Conservation (phyloP, 2,329 filamentous ascomycete species). For the Pseudopyricularia cyperi region DNA sequence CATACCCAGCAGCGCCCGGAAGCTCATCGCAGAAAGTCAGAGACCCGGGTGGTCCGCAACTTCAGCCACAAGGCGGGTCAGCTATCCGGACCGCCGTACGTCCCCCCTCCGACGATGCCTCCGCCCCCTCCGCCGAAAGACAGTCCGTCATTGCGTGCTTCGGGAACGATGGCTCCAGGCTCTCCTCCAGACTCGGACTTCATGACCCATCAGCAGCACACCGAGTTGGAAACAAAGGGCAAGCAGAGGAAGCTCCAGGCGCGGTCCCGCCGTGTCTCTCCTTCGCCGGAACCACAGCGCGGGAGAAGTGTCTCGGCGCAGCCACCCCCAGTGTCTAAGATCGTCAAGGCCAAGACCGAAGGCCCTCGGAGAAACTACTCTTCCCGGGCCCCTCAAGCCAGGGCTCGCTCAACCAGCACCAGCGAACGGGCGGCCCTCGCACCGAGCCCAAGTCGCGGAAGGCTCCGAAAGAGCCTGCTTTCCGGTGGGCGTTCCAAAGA, state of each 20-base stretch:
- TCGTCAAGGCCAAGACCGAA: background rate
- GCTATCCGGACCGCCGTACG: background rate
- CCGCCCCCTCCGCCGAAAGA: background rate
- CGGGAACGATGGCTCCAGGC: background rate
- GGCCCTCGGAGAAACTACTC: background rate
- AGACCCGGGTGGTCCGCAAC: background rate
- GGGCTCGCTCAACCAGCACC: background rate
- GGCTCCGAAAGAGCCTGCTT: slow-evolving; percentile 40
- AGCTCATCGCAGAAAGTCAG: background rate
- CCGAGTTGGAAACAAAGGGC: background rate
- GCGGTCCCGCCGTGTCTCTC: slow-evolving; percentile 14
- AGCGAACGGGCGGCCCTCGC: slow-evolving; percentile 14
- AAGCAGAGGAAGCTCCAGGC: slow-evolving; percentile 6
- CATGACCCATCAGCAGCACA: background rate
- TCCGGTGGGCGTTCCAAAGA: slow-evolving; percentile 37
- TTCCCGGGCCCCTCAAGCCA: background rate
- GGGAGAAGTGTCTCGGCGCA: slow-evolving; percentile 35
- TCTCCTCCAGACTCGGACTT: background rate
- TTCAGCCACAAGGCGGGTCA: background rate
- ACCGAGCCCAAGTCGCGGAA: slow-evolving; percentile 29
- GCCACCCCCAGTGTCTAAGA: slow-evolving; percentile 14
- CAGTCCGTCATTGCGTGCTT: background rate
- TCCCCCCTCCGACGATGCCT: background rate
- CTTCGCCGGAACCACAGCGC: slow-evolving; percentile 23
- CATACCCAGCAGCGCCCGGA: background rate